phyloP scores from a whole-genome alignment of 176 grass and related monocot genomes.

The Saccharum officinarum region DNA sequence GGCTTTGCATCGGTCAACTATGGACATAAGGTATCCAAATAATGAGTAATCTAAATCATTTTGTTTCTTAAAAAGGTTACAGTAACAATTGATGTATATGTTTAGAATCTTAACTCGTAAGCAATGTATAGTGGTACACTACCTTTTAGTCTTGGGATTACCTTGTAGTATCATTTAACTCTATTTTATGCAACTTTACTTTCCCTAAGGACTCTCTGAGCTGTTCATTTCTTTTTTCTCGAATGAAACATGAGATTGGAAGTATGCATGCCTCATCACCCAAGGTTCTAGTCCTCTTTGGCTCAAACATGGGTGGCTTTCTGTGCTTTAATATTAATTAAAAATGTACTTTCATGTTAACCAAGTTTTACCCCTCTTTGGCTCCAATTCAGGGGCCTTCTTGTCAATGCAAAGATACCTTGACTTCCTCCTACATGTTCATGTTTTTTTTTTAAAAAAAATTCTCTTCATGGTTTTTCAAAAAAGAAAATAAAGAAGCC shows the following conservation, averaged over 20 bases:
- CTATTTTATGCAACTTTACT: background rate
- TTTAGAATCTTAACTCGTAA: slow-evolving; percentile 16
- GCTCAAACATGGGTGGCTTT: background rate
- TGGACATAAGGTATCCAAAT: slow-evolving; percentile 79
- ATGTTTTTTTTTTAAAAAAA: background rate
- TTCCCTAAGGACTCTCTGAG: background rate
- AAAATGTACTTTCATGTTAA: background rate
- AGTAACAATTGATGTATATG: background rate
- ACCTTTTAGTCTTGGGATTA: slow-evolving; percentile 10
- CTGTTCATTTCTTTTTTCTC: slow-evolving; percentile 7
- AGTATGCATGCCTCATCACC: background rate
- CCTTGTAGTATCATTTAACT: background rate
- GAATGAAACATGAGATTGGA: background rate
- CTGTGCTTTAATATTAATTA: background rate
- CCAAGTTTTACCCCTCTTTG: background rate
- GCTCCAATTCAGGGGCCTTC: background rate
- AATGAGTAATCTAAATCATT: background rate
- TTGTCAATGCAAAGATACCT: background rate
- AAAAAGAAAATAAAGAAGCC: background rate
- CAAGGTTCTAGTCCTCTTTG: background rate
- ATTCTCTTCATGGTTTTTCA: background rate
- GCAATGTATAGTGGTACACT: background rate
- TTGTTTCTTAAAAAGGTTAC: background rate
- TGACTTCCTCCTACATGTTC: background rate
- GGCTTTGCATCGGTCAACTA: slow-evolving; percentile 88